Base-by-base conservation (phyloP, 2,329 filamentous ascomycete species). In the Penicillium sp. region DNA sequence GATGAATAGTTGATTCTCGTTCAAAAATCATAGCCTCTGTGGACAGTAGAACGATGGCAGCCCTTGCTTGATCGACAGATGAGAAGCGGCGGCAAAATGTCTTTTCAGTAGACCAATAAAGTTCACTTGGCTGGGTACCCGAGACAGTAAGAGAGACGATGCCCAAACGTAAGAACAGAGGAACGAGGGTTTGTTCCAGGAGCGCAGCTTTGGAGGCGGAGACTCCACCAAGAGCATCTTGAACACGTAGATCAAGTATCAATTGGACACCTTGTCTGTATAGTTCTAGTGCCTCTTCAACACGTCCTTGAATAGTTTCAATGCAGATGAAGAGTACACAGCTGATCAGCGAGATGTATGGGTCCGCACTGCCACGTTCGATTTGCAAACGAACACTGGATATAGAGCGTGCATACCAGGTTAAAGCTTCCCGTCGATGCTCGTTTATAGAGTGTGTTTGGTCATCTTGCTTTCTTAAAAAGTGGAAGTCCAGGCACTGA, bases 301-400 rank as follows among this genome's bases (percentile, higher is more conserved):
- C 45, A 15, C 52, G 56, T 2, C 64, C 68, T 31, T 66, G 58
- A 1, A 70, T 49, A 0, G 54, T 54, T 43, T 70, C 68, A 13
- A 70, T 67, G 52, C 68, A 70, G 16, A 70, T 70, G n/a, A 67
- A 70, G 4, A 71, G 49, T 0, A 68, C 56, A 36, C 67, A 71
- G 18, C 53, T 70, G 10, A 71, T 60, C 23, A 70, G 52, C 10
- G 64, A 64, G 34, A 69, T 52, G 16, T 66, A 65, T 7, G 57
- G 55, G 31, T 68, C 61, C 23, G 60, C 48, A 1, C 21, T 49
- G 1, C 63, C 62, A 12, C 56, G 52, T 31, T 60, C 57, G 18
- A 70, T 66, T 16, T 63, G 56, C 15, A 49, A 56, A 8, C 59
- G 63, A 29, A 70, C 45, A 4, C 52, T 47, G 26, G 60, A 61